These are phyloP conservation scores for Cryptococcus floricola DNA, from an alignment of 1,284 basidiomycete genomes.

Conservation along the genomic window DNA sequence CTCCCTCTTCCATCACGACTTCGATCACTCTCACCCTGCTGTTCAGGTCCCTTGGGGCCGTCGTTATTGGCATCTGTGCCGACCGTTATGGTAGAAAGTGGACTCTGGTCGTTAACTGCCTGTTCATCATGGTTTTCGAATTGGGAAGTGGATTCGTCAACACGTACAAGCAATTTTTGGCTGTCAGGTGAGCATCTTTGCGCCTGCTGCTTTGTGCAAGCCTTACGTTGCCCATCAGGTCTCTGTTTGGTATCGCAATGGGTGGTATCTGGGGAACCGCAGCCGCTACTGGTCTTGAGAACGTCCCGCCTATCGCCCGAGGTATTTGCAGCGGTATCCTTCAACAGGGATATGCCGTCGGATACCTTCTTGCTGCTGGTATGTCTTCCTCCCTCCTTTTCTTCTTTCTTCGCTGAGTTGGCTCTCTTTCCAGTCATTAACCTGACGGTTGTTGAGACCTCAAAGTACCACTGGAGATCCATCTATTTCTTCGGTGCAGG, in stretches of 20 bases:
- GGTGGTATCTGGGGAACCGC: slow-evolving; percentile 55
- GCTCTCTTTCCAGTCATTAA: slow-evolving; percentile 62
- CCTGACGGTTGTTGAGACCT: slow-evolving; percentile 53
- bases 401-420: background rate
- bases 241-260: slow-evolving; percentile 83
- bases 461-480: slow-evolving; percentile 50
- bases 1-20: slow-evolving; percentile 51
- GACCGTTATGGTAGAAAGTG: slow-evolving; percentile 90
- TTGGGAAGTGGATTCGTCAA: slow-evolving; percentile 60
- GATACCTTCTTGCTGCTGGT: background rate
- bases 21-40: slow-evolving; percentile 90
- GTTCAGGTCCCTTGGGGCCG: slow-evolving; percentile 80
- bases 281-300: slow-evolving; percentile 65
- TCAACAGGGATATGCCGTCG: slow-evolving; percentile 70
- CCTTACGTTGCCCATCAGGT: slow-evolving; percentile 51
- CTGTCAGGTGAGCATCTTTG: slow-evolving; percentile 35
- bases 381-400: background rate
- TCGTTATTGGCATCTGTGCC: slow-evolving; percentile 70
- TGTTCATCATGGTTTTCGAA: slow-evolving; percentile 69
- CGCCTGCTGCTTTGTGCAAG: slow-evolving; percentile 14
- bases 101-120: slow-evolving; percentile 75
- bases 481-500: slow-evolving; percentile 59
- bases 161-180: slow-evolving; percentile 53
- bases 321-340: slow-evolving; percentile 81
- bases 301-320: slow-evolving; percentile 78